Percentiles rank a stretch among this genome's conserved stretches.
These are phyloP conservation scores for Tephrocybe sp. DNA, from an alignment of 768 basidiomycete genomes.

Conservation along the genomic window DNA sequence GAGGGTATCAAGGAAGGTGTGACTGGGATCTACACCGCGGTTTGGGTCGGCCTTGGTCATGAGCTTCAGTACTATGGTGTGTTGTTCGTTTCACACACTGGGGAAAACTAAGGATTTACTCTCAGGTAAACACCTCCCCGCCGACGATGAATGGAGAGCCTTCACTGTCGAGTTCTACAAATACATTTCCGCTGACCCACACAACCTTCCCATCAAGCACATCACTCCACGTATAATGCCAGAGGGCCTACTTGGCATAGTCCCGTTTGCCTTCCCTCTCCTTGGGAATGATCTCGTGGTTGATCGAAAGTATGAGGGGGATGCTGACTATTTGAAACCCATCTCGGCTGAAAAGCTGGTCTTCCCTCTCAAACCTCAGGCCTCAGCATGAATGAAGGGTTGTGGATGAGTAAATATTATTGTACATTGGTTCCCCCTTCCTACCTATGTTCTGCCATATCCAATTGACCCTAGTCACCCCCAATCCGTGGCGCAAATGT, in stretches of 20 bases:
- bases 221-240: constrained; percentile 31
- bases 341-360: constrained; percentile 31
- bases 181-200: constrained; percentile 22
- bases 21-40: constrained; percentile 25
- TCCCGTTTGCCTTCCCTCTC: constrained; percentile 25
- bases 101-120: background rate
- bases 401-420: too few species aligned
- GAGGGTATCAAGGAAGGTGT: constrained; percentile 24
- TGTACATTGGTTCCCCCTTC: too few species aligned
- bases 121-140: constrained; percentile 22
- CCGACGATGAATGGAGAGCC: constrained; percentile 22
- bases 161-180: constrained; percentile 31
- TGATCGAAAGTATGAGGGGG: constrained; percentile 13
- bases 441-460: too few species aligned
- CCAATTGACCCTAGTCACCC: too few species aligned
- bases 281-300: constrained; percentile 26
- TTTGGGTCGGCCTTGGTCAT: constrained; percentile 30
- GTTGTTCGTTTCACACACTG: background rate
- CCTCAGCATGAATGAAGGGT: background rate
- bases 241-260: constrained; percentile 25
- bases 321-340: constrained; percentile 22
- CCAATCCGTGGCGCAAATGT: too few species aligned
- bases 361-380: constrained; percentile 4
- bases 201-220: constrained; percentile 21
- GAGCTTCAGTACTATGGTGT: constrained; percentile 27